These are phyloP conservation scores for Sporothrix curviconia DNA, from an alignment of 2,329 filamentous ascomycete species.

Conservation along the genomic window DNA sequence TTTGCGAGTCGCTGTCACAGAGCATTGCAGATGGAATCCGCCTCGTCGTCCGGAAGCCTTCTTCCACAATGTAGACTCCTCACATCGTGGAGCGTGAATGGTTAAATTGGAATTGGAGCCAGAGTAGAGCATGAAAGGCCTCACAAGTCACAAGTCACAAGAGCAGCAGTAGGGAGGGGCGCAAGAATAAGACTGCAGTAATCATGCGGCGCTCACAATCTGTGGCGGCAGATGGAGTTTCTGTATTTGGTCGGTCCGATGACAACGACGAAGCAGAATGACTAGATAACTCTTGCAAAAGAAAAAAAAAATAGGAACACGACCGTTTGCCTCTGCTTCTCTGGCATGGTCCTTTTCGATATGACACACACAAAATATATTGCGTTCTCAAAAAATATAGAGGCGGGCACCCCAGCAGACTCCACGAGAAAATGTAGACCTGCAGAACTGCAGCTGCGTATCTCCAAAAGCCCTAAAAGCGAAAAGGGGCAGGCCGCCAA, in stretches of 20 bases:
- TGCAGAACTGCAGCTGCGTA: background rate
- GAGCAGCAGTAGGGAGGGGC: background rate
- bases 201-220: constrained; percentile 1
- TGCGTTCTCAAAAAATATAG: too few relatives aligned
- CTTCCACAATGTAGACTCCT: too few relatives aligned
- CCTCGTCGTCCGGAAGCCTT: too few relatives aligned
- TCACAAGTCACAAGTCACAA: background rate
- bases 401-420: too few relatives aligned
- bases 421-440: background rate
- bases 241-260: constrained; percentile 1
- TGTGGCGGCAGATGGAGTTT: constrained; percentile 5
- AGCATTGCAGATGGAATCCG: too few relatives aligned
- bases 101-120: too few relatives aligned
- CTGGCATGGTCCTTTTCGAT: too few relatives aligned
- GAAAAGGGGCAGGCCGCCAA: background rate
- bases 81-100: too few relatives aligned
- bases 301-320: background rate
- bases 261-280: background rate
- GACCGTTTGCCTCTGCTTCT: background rate
- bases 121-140: background rate
- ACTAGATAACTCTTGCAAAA: background rate
- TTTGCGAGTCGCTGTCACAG: too few relatives aligned
- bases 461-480: too few relatives aligned
- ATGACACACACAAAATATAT: background rate
- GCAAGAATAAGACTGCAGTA: background rate